Base-by-base conservation (phyloP, 2,329 filamentous ascomycete species). In the Gaeumannomyces tritici region DNA sequence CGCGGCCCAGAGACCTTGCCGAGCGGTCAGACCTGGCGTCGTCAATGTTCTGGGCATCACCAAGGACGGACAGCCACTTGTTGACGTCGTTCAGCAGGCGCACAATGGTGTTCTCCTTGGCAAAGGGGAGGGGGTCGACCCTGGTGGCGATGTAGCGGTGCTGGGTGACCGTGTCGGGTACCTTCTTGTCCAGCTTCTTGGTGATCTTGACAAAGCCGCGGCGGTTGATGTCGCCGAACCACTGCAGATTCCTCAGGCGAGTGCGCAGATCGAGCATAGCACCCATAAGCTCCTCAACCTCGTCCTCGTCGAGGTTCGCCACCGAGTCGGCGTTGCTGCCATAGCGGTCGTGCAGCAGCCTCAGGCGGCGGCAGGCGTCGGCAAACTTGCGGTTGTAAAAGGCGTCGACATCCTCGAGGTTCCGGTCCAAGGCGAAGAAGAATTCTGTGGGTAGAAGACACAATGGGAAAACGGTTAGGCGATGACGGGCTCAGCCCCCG, bases 151-250 rank as follows among this genome's bases (percentile, higher is more conserved):
- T 82, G 71, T 98, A 99, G 63, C 87, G 85, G 72, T 90, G 87
- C 77, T 97, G 93, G 0, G 90, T 88, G 60, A 87, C 83, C 4
- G 87, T 85, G 57, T 85, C 83, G 1, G 89, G 83, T 3, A 97
- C 85, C 78, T 98, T 98, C 78, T 99, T 99, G 76, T 99, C 95
- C 57, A 97, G 80, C 76, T 99, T 99, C 80, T 99, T 99, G 61
- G 95, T 96, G 74, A 99, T 99, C 78, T 99, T 99, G 73, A 96
- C 86, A 71, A 99, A 99, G 2, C 95, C 95, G 66, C 91, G 84
- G 61, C 93, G 86, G 74, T 99, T 99, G 70, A 98, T 93, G 76
- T 98, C 93, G 60, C 93, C 93, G 73, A 98, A 99, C 93, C 93
- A 98, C 74, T 96, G 90, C 61, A 99, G 80, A 70, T 98, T 98